phyloP scores from a whole-genome alignment of 2,329 filamentous ascomycete genomes.

The Mycosphaerelloides madeirae region DNA sequence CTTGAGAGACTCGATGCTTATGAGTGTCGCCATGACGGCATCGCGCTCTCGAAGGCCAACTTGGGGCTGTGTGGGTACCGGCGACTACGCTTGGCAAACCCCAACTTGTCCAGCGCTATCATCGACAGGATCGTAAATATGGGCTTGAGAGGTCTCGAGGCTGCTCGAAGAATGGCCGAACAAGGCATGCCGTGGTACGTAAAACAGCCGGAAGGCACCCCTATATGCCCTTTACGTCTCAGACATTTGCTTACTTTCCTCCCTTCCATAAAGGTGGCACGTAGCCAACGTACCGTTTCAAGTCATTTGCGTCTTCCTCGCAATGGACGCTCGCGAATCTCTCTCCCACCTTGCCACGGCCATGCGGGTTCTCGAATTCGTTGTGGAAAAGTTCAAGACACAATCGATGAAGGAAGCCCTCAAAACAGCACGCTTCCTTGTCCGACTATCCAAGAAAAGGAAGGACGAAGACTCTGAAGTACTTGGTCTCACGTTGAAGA shows the following conservation, averaged over 20 bases:
- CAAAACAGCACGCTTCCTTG: constrained; percentile 51
- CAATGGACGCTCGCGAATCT: constrained; percentile 50
- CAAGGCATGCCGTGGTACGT: constrained; percentile 50
- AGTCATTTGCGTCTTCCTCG: constrained; percentile 52
- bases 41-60: constrained; percentile 47
- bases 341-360: constrained; percentile 48
- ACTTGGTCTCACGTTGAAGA: constrained; percentile 18
- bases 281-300: constrained; percentile 58
- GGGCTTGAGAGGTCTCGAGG: constrained; percentile 43
- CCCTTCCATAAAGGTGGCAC: no score
- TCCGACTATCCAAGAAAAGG: constrained; percentile 45
- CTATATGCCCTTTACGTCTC: no score
- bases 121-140: constrained; percentile 48
- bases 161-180: constrained; percentile 45
- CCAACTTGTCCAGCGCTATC: constrained; percentile 40
- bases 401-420: constrained; percentile 47
- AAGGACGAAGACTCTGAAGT: constrained; percentile 25
- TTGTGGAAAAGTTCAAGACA: constrained; percentile 30
- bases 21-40: constrained; percentile 28
- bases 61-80: constrained; percentile 54
- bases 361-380: constrained; percentile 38
- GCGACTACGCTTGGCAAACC: constrained; percentile 49
- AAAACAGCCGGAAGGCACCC: no score
- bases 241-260: no score
- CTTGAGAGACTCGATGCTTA: constrained; percentile 29